phyloP scores from a whole-genome alignment of 805 yeast genomes.

The Wickerhamia fluorescens region DNA sequence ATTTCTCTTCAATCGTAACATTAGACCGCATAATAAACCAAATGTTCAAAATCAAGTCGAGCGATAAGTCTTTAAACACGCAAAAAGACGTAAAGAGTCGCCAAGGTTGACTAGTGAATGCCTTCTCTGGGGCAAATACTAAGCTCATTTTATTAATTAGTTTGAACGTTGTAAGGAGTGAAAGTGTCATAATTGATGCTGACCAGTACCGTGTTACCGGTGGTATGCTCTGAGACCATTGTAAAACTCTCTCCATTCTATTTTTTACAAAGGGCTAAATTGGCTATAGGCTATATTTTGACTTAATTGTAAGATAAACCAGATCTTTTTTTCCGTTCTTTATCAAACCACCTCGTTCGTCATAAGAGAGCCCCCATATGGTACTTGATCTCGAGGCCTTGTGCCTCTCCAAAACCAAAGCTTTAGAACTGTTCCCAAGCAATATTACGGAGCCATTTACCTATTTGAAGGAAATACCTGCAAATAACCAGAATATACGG shows the following conservation, averaged over 20 bases:
- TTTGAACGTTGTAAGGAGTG: slow-evolving; percentile 14
- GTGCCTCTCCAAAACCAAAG: neutral
- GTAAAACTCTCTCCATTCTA: slow-evolving; percentile 13
- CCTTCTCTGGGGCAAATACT: slow-evolving; percentile 20
- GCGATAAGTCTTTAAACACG: slow-evolving; percentile 20
- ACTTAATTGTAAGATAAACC: too few species aligned
- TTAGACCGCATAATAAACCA: slow-evolving; percentile 14
- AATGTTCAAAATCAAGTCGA: slow-evolving; percentile 15
- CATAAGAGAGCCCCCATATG: too few species aligned
- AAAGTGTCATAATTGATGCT: slow-evolving; percentile 14
- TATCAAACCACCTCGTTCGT: neutral
- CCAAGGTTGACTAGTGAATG: slow-evolving; percentile 30
- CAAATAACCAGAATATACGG: slow-evolving; percentile 26
- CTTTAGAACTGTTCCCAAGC: too few species aligned
- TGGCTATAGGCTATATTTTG: too few species aligned
- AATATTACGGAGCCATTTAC: slow-evolving; percentile 24
- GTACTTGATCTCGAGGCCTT: neutral
- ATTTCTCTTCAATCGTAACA: slow-evolving; percentile 20
- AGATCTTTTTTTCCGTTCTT: too few species aligned
- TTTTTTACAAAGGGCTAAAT: neutral
- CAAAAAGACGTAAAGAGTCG: slow-evolving; percentile 28
- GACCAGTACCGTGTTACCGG: slow-evolving; percentile 24
- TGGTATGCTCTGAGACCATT: slow-evolving; percentile 10
- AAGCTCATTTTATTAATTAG: slow-evolving; percentile 14
- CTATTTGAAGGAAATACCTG: slow-evolving; percentile 26